Evolutionary conservation across 2,329 filamentous ascomycete genomes (phyloP).

Genomic region (Nemania sp.): DNA sequence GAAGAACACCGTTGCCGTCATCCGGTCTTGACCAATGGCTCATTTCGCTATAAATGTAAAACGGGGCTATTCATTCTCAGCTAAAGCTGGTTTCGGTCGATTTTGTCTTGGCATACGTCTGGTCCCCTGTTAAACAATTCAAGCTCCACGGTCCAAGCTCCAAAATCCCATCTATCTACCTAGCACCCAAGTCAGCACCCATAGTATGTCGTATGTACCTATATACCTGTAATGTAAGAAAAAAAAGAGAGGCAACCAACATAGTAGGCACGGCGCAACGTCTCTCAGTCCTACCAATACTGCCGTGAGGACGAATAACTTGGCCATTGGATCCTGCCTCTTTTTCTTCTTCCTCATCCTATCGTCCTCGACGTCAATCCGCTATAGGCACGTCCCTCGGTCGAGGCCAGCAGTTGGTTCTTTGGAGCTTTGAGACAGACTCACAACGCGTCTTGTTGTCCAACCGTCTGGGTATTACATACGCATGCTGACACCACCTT

Average conservation of each 20-base stretch:
- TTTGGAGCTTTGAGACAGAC: slow-evolving; percentile 8
- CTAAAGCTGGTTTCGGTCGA: slow-evolving; percentile 17
- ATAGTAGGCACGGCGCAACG: slow-evolving; percentile 2
- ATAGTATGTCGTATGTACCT: neutral
- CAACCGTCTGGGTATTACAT: neutral
- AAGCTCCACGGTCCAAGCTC: slow-evolving; percentile 27
- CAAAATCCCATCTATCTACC: slow-evolving; percentile 29
- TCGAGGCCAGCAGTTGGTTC: neutral
- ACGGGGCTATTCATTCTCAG: slow-evolving; percentile 26
- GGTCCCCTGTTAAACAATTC: slow-evolving; percentile 40
- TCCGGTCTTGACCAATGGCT: slow-evolving; percentile 25
- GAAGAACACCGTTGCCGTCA: slow-evolving; percentile 18
- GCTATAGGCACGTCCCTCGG: neutral
- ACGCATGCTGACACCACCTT: slow-evolving; percentile 1
- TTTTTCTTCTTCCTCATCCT: too few species aligned
- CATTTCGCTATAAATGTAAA: slow-evolving; percentile 31
- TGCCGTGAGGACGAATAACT: slow-evolving; percentile 3
- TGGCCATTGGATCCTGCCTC: slow-evolving; percentile 7
- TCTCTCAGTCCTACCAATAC: slow-evolving; percentile 37
- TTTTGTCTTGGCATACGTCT: slow-evolving; percentile 47
- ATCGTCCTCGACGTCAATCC: slow-evolving; percentile 1
- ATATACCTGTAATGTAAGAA: neutral
- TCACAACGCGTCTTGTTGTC: neutral
- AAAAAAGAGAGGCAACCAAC: slow-evolving; percentile 30
- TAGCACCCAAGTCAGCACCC: neutral